phyloP scores from a whole-genome alignment of 2,329 filamentous ascomycete species.

The Ascochyta pisi region DNA sequence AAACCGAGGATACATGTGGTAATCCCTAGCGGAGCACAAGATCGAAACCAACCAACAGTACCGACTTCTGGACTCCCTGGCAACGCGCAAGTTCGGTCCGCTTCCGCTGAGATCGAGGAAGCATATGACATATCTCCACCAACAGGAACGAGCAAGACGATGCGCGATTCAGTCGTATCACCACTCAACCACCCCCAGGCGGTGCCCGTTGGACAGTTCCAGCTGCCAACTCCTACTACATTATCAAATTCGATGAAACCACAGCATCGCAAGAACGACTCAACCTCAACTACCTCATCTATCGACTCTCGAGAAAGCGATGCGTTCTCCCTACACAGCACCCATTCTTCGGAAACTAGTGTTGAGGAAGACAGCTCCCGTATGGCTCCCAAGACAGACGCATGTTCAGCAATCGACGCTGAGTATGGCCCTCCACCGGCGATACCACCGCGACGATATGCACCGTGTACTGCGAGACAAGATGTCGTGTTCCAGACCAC shows the following conservation, averaged over 20 bases:
- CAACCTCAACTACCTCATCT: conserved; percentile 41
- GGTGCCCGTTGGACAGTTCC: conserved; percentile 22
- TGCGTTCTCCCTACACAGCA: conserved; percentile 50
- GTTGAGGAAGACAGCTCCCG: conserved; percentile 40
- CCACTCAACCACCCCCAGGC: conserved; percentile 34
- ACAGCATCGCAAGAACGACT: conserved; percentile 21
- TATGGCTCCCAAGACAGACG: conserved; percentile 14
- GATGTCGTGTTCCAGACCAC: conserved; percentile 37
- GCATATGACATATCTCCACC: conserved; percentile 43
- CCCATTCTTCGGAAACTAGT: conserved; percentile 50
- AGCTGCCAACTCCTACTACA: conserved; percentile 11
- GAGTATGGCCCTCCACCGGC: conserved; percentile 21
- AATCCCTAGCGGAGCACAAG: conserved; percentile 42
- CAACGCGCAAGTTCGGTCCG: conserved; percentile 30
- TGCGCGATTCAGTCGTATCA: conserved; percentile 42
- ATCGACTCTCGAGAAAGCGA: conserved; percentile 47
- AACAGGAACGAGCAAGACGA: conserved; percentile 29
- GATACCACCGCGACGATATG: conserved; percentile 33
- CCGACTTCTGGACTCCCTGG: conserved; percentile 34
- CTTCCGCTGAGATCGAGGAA: conserved; percentile 28
- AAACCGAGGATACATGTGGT: conserved; percentile 47
- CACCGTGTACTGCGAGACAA: conserved; percentile 30
- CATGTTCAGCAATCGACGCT: neutral
- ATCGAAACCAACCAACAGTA: conserved; percentile 40
- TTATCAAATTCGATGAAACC: conserved; percentile 1